Evolutionary conservation across 768 basidiomycete species (phyloP).

Genomic region (Mycena epipterygia): DNA sequence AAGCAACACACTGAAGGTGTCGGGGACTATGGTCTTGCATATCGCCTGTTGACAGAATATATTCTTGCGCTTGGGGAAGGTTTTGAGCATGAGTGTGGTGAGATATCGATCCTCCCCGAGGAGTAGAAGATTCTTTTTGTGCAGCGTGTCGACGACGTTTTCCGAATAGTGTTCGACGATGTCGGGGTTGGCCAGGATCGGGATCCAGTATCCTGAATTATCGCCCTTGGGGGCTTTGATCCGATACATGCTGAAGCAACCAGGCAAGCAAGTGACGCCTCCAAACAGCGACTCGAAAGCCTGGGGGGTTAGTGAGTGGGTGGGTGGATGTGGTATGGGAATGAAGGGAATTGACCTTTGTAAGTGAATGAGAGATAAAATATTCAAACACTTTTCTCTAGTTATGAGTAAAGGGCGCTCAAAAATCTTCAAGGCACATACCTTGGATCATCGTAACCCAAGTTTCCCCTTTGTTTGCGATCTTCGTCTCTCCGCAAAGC

Average conservation of each 20-base stretch:
- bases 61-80: conserved; percentile 99
- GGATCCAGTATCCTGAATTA: conserved; percentile 97
- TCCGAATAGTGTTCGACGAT: conserved; percentile 99
- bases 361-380: conserved; percentile 99
- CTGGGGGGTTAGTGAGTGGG: too few relatives aligned
- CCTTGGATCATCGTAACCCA: conserved; percentile 99
- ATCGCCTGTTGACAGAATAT: conserved; percentile 99
- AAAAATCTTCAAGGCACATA: conserved; percentile 57
- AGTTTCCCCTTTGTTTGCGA: conserved; percentile 98
- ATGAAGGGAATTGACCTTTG: too few relatives aligned
- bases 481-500: conserved; percentile 99
- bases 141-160: conserved; percentile 98
- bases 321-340: too few relatives aligned
- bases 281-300: conserved; percentile 99
- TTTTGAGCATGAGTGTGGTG: conserved; percentile 97
- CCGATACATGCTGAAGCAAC: conserved; percentile 99
- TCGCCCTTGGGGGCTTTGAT: conserved; percentile 99
- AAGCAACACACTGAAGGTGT: conserved; percentile 92
- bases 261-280: conserved; percentile 98
- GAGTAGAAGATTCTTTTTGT: conserved; percentile 98
- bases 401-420: not conserved
- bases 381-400: conserved; percentile 97
- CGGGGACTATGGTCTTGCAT: conserved; percentile 98
- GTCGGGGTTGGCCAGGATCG: conserved; percentile 97
- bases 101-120: conserved; percentile 99